These are phyloP conservation scores for Xylaria hypoxylon DNA, from an alignment of 2,329 filamentous ascomycete genomes.

Conservation along the genomic window DNA sequence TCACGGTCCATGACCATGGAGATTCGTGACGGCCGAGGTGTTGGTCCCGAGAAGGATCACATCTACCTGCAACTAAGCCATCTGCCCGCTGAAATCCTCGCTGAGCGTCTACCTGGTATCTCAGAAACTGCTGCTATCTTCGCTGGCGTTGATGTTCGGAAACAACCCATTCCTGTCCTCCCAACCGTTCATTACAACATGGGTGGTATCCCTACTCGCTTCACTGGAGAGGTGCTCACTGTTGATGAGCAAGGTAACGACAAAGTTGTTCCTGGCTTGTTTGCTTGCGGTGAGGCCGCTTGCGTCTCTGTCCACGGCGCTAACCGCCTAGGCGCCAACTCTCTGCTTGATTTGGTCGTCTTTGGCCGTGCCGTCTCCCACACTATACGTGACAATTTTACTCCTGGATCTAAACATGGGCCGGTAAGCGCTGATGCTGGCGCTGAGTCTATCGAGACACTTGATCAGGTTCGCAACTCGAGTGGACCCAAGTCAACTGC, in stretches of 20 bases:
- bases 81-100: constrained; percentile 88
- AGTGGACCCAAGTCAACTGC: constrained; percentile 87
- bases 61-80: constrained; percentile 98
- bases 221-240: constrained; percentile 95
- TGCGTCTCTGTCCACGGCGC: constrained; percentile 98
- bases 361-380: constrained; percentile 98
- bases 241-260: constrained; percentile 88
- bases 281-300: constrained; percentile 95
- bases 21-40: constrained; percentile 96
- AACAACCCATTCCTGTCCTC: constrained; percentile 95
- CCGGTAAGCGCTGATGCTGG: constrained; percentile 86
- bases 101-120: constrained; percentile 97
- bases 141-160: constrained; percentile 94
- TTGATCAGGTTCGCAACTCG: constrained; percentile 87
- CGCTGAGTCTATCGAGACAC: constrained; percentile 84
- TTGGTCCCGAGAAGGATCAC: constrained; percentile 97
- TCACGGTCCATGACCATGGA: constrained; percentile 98
- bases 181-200: constrained; percentile 99
- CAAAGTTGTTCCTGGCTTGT: constrained; percentile 93
- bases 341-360: constrained; percentile 94
- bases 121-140: constrained; percentile 99
- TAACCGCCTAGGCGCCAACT: constrained; percentile 98
- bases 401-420: constrained; percentile 82
- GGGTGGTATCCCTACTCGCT: constrained; percentile 98
- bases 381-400: constrained; percentile 95